These are phyloP conservation scores for Ambrosiella cleistominuta DNA, from an alignment of 2,329 filamentous ascomycete species.

Conservation along the genomic window DNA sequence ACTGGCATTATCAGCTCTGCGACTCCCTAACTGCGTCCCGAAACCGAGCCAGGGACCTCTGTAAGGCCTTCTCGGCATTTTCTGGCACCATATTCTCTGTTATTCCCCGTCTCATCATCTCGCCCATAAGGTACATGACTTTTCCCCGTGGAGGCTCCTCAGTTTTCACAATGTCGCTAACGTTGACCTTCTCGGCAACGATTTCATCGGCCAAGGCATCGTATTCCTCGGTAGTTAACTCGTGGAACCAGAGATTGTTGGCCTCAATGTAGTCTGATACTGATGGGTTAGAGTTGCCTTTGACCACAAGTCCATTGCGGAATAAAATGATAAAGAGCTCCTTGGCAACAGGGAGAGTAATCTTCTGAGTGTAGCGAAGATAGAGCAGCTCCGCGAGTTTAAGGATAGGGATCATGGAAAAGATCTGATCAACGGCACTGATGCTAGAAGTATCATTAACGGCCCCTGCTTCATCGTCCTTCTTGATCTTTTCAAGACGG, in stretches of 20 bases:
- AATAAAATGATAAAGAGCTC: slow-evolving; percentile 24
- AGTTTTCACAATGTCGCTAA: slow-evolving; percentile 27
- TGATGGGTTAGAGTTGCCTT: slow-evolving; percentile 27
- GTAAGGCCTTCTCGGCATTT: slow-evolving; percentile 31
- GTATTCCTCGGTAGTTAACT: slow-evolving; percentile 32
- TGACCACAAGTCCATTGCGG: not conserved
- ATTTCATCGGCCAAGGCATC: slow-evolving; percentile 26
- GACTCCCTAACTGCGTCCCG: not conserved
- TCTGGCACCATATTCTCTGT: slow-evolving; percentile 37
- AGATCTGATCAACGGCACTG: slow-evolving; percentile 26
- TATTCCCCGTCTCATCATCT: slow-evolving; percentile 36
- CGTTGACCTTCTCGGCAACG: slow-evolving; percentile 25
- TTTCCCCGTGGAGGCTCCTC: slow-evolving; percentile 36
- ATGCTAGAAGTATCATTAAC: not conserved
- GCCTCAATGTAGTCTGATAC: slow-evolving; percentile 34
- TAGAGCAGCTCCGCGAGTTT: slow-evolving; percentile 34
- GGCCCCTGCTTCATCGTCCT: slow-evolving; percentile 15
- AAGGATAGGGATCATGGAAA: slow-evolving; percentile 26
- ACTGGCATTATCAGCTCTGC: not conserved
- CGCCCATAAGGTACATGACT: slow-evolving; percentile 42
- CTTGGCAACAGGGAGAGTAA: slow-evolving; percentile 40
- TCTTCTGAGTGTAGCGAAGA: slow-evolving; percentile 29
- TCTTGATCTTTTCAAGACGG: slow-evolving; percentile 38
- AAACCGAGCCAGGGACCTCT: slow-evolving; percentile 9
- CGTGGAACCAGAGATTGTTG: slow-evolving; percentile 36